Conservation (phyloP, 306 rosid species). For the Pyrus communis region DNA sequence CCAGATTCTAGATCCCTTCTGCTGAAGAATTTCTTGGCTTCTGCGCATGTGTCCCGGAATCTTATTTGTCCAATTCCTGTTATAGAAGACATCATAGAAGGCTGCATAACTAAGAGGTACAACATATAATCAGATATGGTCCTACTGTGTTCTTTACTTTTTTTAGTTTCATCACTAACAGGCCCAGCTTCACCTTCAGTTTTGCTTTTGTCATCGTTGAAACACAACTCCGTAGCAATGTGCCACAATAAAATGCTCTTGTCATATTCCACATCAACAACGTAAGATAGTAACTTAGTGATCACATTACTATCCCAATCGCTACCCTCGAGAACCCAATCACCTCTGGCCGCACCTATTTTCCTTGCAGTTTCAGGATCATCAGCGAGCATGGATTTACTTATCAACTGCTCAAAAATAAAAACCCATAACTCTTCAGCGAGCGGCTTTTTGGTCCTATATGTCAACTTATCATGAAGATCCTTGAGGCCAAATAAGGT, state of each 20-base stretch:
- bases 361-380: slow-evolving; percentile 12
- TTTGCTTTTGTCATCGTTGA: not conserved
- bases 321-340: slow-evolving; percentile 11
- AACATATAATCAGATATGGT: slow-evolving; percentile 31
- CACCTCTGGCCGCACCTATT: slow-evolving; percentile 22
- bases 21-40: slow-evolving; percentile 17
- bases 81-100: slow-evolving; percentile 23
- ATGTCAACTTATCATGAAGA: slow-evolving; percentile 9
- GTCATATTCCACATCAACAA: slow-evolving; percentile 15
- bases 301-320: not conserved
- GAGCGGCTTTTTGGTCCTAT: slow-evolving; percentile 7
- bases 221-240: slow-evolving; percentile 35
- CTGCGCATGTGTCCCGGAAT: slow-evolving; percentile 16
- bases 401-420: slow-evolving; percentile 1
- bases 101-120: slow-evolving; percentile 29
- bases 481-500: slow-evolving; percentile 10
- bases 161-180: not conserved
- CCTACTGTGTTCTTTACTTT: not conserved
- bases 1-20: not conserved
- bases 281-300: not conserved
- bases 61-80: slow-evolving; percentile 20
- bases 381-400: slow-evolving; percentile 15
- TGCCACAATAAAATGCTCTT: slow-evolving; percentile 34
- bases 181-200: not conserved
- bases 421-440: slow-evolving; percentile 6